Evolutionary conservation across 148 eudicot genomes (phyloP).

Genomic region (Polygonum aviculare): DNA sequence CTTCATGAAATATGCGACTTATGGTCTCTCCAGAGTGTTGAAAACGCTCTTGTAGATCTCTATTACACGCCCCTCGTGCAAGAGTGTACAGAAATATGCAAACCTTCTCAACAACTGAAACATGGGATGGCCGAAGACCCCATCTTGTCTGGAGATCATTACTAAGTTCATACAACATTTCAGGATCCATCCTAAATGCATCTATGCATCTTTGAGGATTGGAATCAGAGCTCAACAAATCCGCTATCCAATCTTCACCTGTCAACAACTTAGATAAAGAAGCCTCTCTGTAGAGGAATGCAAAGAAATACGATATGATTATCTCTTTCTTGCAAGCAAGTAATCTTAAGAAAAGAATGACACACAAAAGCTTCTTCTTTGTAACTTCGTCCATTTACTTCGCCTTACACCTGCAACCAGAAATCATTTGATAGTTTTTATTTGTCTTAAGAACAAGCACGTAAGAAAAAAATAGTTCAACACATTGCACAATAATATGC

Average conservation of each 20-base stretch:
- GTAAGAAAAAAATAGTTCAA: too few species aligned
- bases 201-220: background rate
- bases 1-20: background rate
- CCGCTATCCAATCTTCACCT: background rate
- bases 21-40: background rate
- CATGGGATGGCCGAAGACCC: background rate
- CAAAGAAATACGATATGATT: too few species aligned
- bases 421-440: too few species aligned
- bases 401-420: too few species aligned
- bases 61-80: background rate
- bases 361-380: too few species aligned
- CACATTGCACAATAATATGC: too few species aligned
- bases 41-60: background rate
- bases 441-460: too few species aligned
- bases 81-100: background rate
- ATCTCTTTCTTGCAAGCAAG: too few species aligned
- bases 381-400: too few species aligned
- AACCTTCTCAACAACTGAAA: background rate
- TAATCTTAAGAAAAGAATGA: too few species aligned
- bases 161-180: background rate
- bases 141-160: background rate
- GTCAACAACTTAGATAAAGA: background rate
- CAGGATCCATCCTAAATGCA: background rate
- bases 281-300: too few species aligned
- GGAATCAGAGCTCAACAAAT: background rate